A percentile compares a stretch with the other conserved stretches of the same genome.
Evolutionary conservation across 2,329 filamentous ascomycete genomes (phyloP).

Genomic region (Thyridium curvatum): DNA sequence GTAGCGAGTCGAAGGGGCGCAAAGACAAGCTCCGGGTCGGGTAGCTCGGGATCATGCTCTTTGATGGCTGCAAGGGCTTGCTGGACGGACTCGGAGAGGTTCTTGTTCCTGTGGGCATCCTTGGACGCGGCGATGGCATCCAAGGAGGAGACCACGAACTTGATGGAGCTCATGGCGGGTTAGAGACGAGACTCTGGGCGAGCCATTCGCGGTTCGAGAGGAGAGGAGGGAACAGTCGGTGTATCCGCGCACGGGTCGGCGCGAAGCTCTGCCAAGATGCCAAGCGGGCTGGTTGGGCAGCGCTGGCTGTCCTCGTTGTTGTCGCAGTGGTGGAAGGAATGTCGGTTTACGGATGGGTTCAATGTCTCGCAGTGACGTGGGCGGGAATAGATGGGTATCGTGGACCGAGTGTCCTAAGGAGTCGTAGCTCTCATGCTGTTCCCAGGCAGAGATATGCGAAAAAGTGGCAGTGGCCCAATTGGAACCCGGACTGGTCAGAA

Average conservation of each 20-base stretch:
- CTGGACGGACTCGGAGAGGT: conserved; percentile 74
- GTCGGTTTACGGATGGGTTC: no score
- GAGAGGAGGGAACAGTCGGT: conserved; percentile 5
- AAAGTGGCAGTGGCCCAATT: no score
- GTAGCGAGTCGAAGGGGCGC: conserved; percentile 85
- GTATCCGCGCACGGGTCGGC: background rate
- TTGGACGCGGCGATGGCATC: conserved; percentile 89
- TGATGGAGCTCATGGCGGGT: conserved; percentile 81
- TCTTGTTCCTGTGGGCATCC: conserved; percentile 82
- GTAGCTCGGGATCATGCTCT: conserved; percentile 70
- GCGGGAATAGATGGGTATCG: no score
- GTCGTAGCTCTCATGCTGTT: no score
- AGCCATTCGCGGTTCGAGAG: conserved; percentile 34
- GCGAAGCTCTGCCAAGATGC: no score
- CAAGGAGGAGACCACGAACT: conserved; percentile 90
- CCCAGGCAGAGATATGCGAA: no score
- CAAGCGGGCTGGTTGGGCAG: no score
- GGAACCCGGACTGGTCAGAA: no score
- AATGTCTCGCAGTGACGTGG: no score
- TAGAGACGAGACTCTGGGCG: conserved; percentile 27
- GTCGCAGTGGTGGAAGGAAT: no score
- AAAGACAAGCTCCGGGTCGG: conserved; percentile 89
- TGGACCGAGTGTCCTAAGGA: no score
- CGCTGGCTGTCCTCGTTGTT: no score
- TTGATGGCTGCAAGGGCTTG: conserved; percentile 82